Conservation (phyloP, 208 protist species). For the Crithidia mellificae region DNA sequence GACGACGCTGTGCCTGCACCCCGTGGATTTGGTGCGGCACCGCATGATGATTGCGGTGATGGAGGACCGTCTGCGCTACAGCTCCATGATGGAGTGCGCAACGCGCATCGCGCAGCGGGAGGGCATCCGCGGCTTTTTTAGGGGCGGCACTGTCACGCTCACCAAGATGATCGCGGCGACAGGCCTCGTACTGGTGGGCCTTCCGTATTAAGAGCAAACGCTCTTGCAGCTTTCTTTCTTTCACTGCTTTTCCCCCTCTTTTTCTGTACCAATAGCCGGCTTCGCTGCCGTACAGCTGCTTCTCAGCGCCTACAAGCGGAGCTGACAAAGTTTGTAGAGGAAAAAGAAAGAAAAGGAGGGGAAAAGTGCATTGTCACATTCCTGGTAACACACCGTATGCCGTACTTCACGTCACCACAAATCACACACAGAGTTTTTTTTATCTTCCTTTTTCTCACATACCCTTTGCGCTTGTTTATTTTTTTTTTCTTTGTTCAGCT, state of each 20-base stretch:
- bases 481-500: constrained; percentile 11
- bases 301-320: too few species aligned
- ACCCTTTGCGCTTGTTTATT: constrained; percentile 7
- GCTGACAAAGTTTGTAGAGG: too few species aligned
- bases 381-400: neutral
- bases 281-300: neutral
- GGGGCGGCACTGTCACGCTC: constrained; percentile 66
- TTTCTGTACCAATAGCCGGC: too few species aligned
- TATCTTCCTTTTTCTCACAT: neutral
- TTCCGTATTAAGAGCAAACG: constrained; percentile 39
- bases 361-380: too few species aligned
- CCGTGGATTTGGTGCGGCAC: constrained; percentile 72
- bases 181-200: constrained; percentile 37
- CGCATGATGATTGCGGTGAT: constrained; percentile 85
- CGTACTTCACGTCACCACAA: neutral
- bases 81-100: constrained; percentile 56
- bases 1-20: constrained; percentile 75
- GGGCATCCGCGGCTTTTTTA: constrained; percentile 68
- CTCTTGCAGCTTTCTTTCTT: too few species aligned
- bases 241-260: neutral
- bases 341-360: too few species aligned
- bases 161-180: constrained; percentile 52
- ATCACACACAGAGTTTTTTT: neutral
- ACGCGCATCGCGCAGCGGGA: constrained; percentile 56
- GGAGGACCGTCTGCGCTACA: constrained; percentile 64